These are phyloP conservation scores for Rosa hybrid DNA, from an alignment of 331 rosid genomes.

Conservation along the genomic window DNA sequence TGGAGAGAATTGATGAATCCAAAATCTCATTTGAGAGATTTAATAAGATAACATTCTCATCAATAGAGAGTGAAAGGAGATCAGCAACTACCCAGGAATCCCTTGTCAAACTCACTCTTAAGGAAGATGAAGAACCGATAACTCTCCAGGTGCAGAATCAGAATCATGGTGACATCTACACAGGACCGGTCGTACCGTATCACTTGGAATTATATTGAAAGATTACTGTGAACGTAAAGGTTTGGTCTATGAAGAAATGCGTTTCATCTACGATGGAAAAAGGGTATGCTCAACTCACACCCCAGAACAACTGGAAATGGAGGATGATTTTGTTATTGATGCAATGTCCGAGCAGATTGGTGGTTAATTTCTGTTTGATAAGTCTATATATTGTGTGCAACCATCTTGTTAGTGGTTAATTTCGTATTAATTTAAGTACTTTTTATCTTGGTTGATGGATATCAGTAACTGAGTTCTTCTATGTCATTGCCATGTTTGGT, in stretches of 20 bases:
- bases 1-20: background rate
- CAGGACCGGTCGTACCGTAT: background rate
- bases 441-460: too few relatives aligned
- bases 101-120: background rate
- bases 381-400: too few relatives aligned
- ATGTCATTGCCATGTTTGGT: too few relatives aligned
- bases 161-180: background rate
- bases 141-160: slow-evolving; percentile 3
- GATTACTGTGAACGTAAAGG: background rate
- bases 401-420: too few relatives aligned
- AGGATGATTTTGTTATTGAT: slow-evolving; percentile 9
- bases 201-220: background rate
- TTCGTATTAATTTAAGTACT: too few relatives aligned
- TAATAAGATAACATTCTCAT: background rate
- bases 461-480: too few relatives aligned
- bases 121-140: background rate
- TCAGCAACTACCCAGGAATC: background rate
- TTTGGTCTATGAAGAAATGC: background rate
- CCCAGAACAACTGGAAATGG: background rate
- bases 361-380: background rate
- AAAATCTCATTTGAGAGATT: background rate
- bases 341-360: slow-evolving; percentile 3
- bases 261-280: slow-evolving; percentile 4
- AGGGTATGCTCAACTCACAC: background rate
- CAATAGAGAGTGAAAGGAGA: background rate